phyloP scores from a whole-genome alignment of 2,329 filamentous ascomycete species.

The Dothistroma septosporum region DNA sequence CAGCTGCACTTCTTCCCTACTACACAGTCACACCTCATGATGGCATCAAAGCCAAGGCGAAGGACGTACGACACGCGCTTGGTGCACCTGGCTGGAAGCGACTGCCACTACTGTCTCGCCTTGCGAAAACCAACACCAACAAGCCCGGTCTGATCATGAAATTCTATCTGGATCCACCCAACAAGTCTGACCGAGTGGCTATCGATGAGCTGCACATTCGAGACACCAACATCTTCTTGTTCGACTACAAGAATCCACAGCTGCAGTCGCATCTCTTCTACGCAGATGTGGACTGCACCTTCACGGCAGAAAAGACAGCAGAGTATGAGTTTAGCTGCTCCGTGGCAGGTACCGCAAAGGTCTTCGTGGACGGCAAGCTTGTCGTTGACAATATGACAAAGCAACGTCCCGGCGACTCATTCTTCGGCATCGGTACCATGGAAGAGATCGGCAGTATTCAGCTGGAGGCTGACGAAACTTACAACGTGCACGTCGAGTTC shows the following conservation, averaged over 20 bases:
- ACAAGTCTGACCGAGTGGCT: conserved; percentile 40
- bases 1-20: conserved; percentile 33
- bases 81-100: conserved; percentile 30
- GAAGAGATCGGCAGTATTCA: conserved; percentile 59
- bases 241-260: conserved; percentile 48
- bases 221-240: conserved; percentile 42
- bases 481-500: conserved; percentile 58
- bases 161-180: conserved; percentile 48
- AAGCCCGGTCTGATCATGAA: conserved; percentile 28
- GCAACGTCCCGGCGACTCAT: conserved; percentile 57
- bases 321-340: conserved; percentile 63
- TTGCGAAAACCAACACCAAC: conserved; percentile 21
- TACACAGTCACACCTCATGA: conserved; percentile 33
- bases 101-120: conserved; percentile 27
- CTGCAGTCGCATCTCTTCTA: conserved; percentile 39
- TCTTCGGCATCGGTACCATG: conserved; percentile 61
- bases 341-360: conserved; percentile 62
- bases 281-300: conserved; percentile 51
- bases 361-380: conserved; percentile 59
- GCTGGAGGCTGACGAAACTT: conserved; percentile 57
- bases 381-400: conserved; percentile 61
- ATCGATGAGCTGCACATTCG: conserved; percentile 50
- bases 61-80: conserved; percentile 22
- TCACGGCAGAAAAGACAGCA: conserved; percentile 58
- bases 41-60: conserved; percentile 28